These are phyloP conservation scores for Xeromyces bisporus DNA, from an alignment of 495 filamentous ascomycete species.

Conservation along the genomic window DNA sequence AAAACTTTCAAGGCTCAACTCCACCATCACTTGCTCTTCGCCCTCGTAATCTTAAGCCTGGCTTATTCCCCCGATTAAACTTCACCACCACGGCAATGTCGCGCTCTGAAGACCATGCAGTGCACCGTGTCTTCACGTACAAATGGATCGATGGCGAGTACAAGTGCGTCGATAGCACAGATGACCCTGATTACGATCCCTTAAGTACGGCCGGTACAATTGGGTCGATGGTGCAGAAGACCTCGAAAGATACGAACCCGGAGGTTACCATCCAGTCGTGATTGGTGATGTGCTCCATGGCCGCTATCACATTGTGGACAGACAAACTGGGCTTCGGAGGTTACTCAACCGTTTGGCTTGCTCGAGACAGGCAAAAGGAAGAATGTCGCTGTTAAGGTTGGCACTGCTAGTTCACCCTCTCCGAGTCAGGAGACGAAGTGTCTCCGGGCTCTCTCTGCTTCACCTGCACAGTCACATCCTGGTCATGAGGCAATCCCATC, in stretches of 20 bases:
- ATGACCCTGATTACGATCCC: no score
- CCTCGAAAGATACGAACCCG: constrained; percentile 17
- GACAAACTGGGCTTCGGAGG: constrained; percentile 37
- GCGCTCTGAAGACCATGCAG: neutral
- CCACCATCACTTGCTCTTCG: no score
- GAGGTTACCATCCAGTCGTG: constrained; percentile 31
- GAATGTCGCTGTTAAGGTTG: constrained; percentile 19
- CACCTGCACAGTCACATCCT: constrained; percentile 3
- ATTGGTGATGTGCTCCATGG: constrained; percentile 24
- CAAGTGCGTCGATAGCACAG: no score
- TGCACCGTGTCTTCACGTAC: constrained; percentile 9
- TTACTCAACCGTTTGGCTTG: constrained; percentile 39
- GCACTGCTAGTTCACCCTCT: constrained; percentile 10
- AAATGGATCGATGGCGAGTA: no score
- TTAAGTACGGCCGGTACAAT: no score
- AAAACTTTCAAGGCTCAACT: no score
- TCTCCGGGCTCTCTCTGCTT: constrained; percentile 11
- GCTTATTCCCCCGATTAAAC: no score
- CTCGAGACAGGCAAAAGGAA: constrained; percentile 19
- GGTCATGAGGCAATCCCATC: constrained; percentile 5
- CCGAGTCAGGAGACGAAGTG: constrained; percentile 7
- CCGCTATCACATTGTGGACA: constrained; percentile 31
- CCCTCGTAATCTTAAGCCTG: no score
- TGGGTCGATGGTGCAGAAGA: constrained; percentile 16
- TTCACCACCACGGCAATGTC: constrained; percentile 1